These are phyloP conservation scores for Candida adriatica DNA, from an alignment of 805 yeast species.

Conservation along the genomic window DNA sequence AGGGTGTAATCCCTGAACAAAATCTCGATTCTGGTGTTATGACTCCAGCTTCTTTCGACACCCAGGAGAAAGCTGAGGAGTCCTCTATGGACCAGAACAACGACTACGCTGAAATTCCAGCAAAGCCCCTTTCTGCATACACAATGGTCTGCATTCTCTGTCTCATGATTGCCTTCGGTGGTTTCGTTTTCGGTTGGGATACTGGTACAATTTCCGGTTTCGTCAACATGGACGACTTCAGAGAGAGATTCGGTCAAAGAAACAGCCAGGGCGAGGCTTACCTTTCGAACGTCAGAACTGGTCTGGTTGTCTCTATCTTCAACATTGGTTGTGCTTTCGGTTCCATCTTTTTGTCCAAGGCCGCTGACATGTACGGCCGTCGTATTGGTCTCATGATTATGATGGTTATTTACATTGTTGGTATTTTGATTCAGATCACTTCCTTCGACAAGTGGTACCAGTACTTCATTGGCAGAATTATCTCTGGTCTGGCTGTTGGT, in stretches of 20 bases:
- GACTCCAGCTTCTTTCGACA: conserved; percentile 18
- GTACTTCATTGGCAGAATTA: conserved; percentile 58
- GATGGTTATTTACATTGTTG: conserved; percentile 59
- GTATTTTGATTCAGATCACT: conserved; percentile 62
- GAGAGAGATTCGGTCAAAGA: conserved; percentile 47
- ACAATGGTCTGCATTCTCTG: conserved; percentile 26
- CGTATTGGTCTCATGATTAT: conserved; percentile 54
- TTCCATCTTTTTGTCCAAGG: conserved; percentile 50
- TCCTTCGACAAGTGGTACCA: conserved; percentile 54
- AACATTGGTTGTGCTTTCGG: conserved; percentile 76
- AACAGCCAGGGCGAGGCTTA: conserved; percentile 35
- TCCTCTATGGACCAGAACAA: conserved; percentile 7
- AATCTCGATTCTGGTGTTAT: conserved; percentile 14
- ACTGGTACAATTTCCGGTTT: conserved; percentile 77
- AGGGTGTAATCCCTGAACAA: conserved; percentile 9
- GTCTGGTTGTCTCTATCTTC: conserved; percentile 53
- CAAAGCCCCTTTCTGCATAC: conserved; percentile 27
- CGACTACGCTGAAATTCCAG: conserved; percentile 20
- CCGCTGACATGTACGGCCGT: conserved; percentile 62
- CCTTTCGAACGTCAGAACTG: conserved; percentile 47
- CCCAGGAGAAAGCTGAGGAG: conserved; percentile 12
- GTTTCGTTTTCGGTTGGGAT: conserved; percentile 75
- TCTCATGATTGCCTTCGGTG: conserved; percentile 62
- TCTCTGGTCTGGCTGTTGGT: conserved; percentile 77
- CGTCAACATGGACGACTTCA: conserved; percentile 50